These are phyloP conservation scores for Sarcomyxa edulis DNA, from an alignment of 768 basidiomycete species.

Conservation along the genomic window DNA sequence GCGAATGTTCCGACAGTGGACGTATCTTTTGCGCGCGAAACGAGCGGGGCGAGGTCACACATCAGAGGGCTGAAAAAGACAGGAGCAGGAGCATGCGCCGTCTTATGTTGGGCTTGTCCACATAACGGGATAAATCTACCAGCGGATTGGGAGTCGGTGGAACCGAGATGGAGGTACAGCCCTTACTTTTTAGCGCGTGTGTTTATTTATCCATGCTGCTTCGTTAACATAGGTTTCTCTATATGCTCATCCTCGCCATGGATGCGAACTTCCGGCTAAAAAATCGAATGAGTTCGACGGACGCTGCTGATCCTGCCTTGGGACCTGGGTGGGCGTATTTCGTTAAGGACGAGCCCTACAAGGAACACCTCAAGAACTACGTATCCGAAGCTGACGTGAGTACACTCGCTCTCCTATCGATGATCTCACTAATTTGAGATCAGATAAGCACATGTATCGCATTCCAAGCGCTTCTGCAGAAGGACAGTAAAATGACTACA, in stretches of 20 bases:
- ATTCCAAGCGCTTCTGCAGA: conserved; percentile 3
- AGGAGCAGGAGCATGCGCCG: conserved; percentile 16
- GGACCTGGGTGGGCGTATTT: conserved; percentile 17
- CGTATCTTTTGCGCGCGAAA: neutral
- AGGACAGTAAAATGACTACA: conserved; percentile 2
- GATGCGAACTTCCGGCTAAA: conserved; percentile 24
- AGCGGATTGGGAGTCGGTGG: conserved; percentile 11
- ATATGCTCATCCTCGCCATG: conserved; percentile 14
- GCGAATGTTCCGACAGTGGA: conserved; percentile 14
- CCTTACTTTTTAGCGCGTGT: neutral
- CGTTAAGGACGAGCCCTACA: conserved; percentile 10
- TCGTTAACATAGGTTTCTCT: conserved; percentile 6
- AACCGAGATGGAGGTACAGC: conserved; percentile 4
- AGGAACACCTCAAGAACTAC: conserved; percentile 7
- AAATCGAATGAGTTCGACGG: conserved; percentile 13
- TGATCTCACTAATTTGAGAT: neutral
- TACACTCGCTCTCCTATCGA: neutral
- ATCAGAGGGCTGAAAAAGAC: conserved; percentile 14
- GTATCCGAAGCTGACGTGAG: neutral
- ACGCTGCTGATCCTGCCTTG: conserved; percentile 14
- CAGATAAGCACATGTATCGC: neutral
- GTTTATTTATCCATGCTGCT: neutral
- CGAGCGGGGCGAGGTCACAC: conserved; percentile 8
- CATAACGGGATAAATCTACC: conserved; percentile 21
- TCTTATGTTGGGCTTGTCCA: conserved; percentile 24